Evolutionary conservation across 352 stramenopile genomes (phyloP).

Genomic region (Globisporangium echinulatum): DNA sequence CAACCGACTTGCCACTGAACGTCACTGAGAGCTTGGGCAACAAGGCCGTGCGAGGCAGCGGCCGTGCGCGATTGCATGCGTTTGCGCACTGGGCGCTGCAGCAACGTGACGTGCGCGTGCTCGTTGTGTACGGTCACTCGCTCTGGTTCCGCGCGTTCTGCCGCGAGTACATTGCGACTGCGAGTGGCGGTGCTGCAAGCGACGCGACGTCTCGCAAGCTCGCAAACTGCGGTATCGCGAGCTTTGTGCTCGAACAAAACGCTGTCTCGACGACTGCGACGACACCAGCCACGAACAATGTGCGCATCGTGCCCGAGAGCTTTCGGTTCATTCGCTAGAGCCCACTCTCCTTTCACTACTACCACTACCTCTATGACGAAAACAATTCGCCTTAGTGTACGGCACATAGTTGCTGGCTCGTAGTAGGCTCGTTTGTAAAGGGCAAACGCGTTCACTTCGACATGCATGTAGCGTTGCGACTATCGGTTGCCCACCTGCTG

Average conservation of each 20-base stretch:
- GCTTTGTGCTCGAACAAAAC: conserved; percentile 56
- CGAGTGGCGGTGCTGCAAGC: conserved; percentile 16
- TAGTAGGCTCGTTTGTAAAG: too few relatives aligned
- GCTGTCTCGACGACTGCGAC: not conserved
- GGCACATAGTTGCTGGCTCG: too few relatives aligned
- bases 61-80: conserved; percentile 40
- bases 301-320: not conserved
- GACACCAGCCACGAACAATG: not conserved
- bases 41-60: conserved; percentile 60
- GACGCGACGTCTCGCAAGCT: conserved; percentile 59
- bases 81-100: conserved; percentile 69
- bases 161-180: conserved; percentile 58
- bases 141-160: conserved; percentile 84
- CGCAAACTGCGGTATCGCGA: conserved; percentile 71
- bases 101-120: conserved; percentile 36
- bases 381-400: too few relatives aligned
- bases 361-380: not conserved
- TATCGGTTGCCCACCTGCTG: not conserved
- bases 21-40: conserved; percentile 75
- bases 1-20: conserved; percentile 60
- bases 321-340: not conserved
- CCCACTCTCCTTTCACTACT: not conserved
- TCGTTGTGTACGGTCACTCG: conserved; percentile 83
- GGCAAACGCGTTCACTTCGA: too few relatives aligned
- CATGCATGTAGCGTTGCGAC: too few relatives aligned